Percentiles rank a stretch among this genome's conserved stretches.
Evolutionary conservation across 2,329 filamentous ascomycete species (phyloP).

Genomic region (Aspergillus quadrilineatus): DNA sequence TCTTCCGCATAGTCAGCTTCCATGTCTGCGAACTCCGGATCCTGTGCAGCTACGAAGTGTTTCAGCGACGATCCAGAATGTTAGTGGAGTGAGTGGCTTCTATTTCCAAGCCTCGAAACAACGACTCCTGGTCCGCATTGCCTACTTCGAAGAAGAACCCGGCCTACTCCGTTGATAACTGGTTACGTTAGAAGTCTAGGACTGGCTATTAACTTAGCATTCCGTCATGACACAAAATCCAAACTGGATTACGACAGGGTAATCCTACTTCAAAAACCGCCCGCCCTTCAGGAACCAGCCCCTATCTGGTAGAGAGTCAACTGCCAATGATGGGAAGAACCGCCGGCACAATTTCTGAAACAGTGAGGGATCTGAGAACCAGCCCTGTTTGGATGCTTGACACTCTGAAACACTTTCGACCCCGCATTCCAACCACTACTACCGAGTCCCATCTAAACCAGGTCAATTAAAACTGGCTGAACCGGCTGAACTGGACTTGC

Average conservation of each 20-base stretch:
- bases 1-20: neutral
- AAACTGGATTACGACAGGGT: slow-evolving; percentile 6
- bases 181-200: neutral
- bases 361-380: slow-evolving; percentile 14
- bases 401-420: slow-evolving; percentile 21
- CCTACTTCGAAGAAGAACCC: neutral
- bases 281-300: neutral
- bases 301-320: neutral
- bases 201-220: neutral
- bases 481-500: too few species aligned
- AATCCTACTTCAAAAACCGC: neutral
- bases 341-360: slow-evolving; percentile 15
- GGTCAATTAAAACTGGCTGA: neutral
- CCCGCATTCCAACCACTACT: slow-evolving; percentile 22
- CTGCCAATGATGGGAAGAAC: slow-evolving; percentile 8
- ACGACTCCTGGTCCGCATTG: neutral
- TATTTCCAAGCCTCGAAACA: neutral
- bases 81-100: slow-evolving; percentile 3
- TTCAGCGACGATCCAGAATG: slow-evolving; percentile 8
- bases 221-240: neutral
- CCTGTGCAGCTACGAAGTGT: slow-evolving; percentile 1
- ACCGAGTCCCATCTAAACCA: neutral
- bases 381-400: slow-evolving; percentile 14
- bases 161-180: neutral
- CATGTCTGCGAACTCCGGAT: neutral